Percentiles rank a stretch among this genome's conserved stretches.
Conservation (phyloP, 73 alveolate species). For the Paramecium sonneborni region DNA sequence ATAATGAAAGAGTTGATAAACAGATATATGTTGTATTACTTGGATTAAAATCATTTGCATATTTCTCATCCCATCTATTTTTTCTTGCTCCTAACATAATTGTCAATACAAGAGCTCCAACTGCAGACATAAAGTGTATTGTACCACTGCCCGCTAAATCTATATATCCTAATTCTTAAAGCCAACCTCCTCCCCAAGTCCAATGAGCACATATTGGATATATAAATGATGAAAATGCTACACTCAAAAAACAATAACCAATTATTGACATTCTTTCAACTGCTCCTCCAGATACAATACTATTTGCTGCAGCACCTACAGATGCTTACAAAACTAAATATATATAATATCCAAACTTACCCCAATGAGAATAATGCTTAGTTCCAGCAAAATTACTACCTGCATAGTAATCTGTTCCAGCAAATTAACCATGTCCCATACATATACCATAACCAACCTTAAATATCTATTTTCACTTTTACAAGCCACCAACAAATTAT, state of each 20-base stretch:
- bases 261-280: conserved; percentile 80
- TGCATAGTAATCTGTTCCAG: conserved; percentile 45
- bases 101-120: conserved; percentile 63
- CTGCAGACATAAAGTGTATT: conserved; percentile 67
- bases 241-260: conserved; percentile 73
- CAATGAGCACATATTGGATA: conserved; percentile 67
- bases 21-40: conserved; percentile 34
- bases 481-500: conserved; percentile 49
- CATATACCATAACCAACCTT: background rate
- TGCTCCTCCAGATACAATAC: conserved; percentile 81
- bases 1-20: conserved; percentile 30
- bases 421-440: conserved; percentile 51
- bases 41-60: conserved; percentile 59
- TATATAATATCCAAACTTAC: background rate
- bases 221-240: conserved; percentile 57
- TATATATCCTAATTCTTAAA: conserved; percentile 50
- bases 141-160: conserved; percentile 74
- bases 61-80: conserved; percentile 21
- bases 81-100: conserved; percentile 62
- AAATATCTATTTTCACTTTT: background rate
- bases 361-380: background rate
- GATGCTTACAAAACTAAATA: conserved; percentile 58
- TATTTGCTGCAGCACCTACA: conserved; percentile 78
- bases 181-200: conserved; percentile 75
- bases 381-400: conserved; percentile 55